Percentiles rank a stretch among this genome's conserved stretches.
phyloP scores from a whole-genome alignment of 2,329 filamentous ascomycete genomes.

The Aspergillus neotritici region DNA sequence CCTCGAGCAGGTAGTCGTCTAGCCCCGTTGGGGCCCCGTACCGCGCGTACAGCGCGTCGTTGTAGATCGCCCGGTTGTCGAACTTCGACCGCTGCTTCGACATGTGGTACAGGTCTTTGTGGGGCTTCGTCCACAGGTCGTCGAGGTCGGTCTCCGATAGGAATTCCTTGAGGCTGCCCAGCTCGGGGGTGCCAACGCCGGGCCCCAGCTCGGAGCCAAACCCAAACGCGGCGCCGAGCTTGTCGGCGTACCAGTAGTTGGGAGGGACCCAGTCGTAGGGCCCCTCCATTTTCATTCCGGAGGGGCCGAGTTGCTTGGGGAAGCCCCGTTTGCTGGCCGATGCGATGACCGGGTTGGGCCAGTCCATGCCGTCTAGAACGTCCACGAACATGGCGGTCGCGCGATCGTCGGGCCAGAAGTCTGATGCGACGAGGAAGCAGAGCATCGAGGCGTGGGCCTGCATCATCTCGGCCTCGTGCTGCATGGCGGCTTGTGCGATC shows the following conservation, averaged over 20 bases:
- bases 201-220: constrained; percentile 60
- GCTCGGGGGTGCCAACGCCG: constrained; percentile 58
- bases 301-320: constrained; percentile 48
- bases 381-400: constrained; percentile 51
- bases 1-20: constrained; percentile 55
- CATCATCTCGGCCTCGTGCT: constrained; percentile 56
- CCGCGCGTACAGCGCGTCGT: constrained; percentile 48
- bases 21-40: constrained; percentile 50
- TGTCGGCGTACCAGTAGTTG: constrained; percentile 57
- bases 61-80: constrained; percentile 53
- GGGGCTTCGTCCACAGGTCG: constrained; percentile 53
- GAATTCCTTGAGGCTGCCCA: constrained; percentile 51
- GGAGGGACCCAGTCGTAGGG: constrained; percentile 63
- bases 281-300: constrained; percentile 61
- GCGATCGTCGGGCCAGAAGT: constrained; percentile 57
- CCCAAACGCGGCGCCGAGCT: constrained; percentile 55
- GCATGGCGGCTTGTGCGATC: constrained; percentile 51
- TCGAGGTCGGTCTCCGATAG: constrained; percentile 32
- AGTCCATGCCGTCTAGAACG: constrained; percentile 48
- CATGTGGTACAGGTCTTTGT: constrained; percentile 56
- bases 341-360: constrained; percentile 53
- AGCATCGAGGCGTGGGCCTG: constrained; percentile 57
- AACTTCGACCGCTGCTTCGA: constrained; percentile 52
- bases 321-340: constrained; percentile 54
- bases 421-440: constrained; percentile 55